A percentile compares a stretch with the other conserved stretches of the same genome.
phyloP scores from a whole-genome alignment of 768 basidiomycete genomes.

The Trametes coccinea region DNA sequence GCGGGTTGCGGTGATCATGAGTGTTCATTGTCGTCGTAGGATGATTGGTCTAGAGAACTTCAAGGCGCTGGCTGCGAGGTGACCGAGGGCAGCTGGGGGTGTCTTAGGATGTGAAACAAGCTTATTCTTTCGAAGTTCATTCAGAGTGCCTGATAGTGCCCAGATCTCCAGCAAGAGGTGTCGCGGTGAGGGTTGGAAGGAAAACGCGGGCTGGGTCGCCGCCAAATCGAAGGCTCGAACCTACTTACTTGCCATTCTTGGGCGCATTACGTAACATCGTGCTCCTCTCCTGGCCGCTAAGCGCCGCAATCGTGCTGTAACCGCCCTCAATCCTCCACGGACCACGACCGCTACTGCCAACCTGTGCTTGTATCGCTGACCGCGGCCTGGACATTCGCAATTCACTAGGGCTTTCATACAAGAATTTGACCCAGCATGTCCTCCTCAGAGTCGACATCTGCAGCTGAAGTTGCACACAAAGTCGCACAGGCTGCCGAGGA shows the following conservation, averaged over 20 bases:
- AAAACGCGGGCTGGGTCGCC: background rate
- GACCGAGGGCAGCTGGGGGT: no score
- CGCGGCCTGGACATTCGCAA: background rate
- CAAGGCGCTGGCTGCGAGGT: no score
- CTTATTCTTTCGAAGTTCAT: no score
- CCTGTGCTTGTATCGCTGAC: background rate
- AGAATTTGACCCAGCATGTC: background rate
- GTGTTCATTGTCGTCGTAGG: no score
- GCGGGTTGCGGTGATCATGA: no score
- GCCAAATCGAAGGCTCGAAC: background rate
- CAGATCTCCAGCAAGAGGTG: background rate
- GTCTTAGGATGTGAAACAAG: no score
- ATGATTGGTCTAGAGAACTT: no score
- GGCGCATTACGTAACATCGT: background rate
- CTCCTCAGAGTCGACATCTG: background rate
- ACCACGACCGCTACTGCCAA: no score
- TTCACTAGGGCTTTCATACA: no score
- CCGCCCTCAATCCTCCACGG: background rate
- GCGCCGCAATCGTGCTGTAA: background rate
- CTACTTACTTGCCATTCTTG: background rate
- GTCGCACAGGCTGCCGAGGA: constrained; percentile 33
- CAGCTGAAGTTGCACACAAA: constrained; percentile 19
- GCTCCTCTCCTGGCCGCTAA: background rate
- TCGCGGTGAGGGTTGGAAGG: background rate
- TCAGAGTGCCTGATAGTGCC: no score